Conservation (phyloP, 495 filamentous ascomycete genomes). For the Neurospora sp. region DNA sequence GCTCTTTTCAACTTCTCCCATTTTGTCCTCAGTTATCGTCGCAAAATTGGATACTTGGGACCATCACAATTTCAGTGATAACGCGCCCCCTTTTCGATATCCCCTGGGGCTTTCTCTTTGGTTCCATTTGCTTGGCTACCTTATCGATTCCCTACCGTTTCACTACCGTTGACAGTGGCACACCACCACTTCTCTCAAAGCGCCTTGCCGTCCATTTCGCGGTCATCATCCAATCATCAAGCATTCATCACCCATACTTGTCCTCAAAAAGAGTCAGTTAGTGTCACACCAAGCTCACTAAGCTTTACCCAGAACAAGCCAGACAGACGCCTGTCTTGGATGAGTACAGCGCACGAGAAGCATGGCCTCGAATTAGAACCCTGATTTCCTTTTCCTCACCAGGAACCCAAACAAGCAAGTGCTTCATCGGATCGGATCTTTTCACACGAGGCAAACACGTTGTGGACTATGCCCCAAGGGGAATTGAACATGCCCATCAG, state of each 20-base stretch:
- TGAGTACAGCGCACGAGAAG: neutral
- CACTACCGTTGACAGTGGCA: neutral
- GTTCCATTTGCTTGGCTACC: neutral
- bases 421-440: neutral
- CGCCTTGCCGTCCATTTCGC: neutral
- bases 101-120: neutral
- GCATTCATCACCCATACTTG: neutral
- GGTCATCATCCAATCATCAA: neutral
- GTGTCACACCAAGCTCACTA: neutral
- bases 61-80: neutral
- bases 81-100: neutral
- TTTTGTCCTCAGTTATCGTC: neutral
- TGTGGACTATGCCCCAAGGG: neutral
- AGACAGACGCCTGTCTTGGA: neutral
- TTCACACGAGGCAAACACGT: neutral
- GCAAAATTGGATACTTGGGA: neutral
- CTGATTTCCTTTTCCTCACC: neutral
- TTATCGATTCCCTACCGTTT: neutral
- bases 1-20: neutral
- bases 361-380: neutral
- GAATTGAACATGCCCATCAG: neutral
- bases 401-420: neutral
- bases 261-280: neutral
- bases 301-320: neutral
- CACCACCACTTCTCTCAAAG: neutral